phyloP scores from a whole-genome alignment of 179 eudicot genomes.

The Beta lomatogona region DNA sequence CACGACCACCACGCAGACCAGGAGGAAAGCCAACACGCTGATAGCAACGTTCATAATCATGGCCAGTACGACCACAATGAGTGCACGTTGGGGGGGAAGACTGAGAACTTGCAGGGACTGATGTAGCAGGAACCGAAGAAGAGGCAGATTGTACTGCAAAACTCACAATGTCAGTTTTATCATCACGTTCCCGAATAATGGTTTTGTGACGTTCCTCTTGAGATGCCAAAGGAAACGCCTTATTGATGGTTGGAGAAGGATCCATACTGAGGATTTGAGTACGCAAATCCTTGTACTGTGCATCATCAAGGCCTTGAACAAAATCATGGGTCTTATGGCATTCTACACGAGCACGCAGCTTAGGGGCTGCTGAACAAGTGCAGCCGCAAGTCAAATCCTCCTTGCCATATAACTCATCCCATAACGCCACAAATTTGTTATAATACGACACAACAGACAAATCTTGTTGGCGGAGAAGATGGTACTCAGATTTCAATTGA shows the following conservation, averaged over 20 bases:
- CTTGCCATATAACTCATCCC: too few species aligned
- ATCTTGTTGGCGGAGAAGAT: too few species aligned
- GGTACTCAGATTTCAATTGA: too few species aligned
- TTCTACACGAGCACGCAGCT: too few species aligned
- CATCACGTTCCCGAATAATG: neutral
- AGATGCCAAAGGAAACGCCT: neutral
- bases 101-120: too few species aligned
- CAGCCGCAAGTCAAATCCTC: too few species aligned
- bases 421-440: too few species aligned
- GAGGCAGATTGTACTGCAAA: neutral
- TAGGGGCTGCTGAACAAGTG: too few species aligned
- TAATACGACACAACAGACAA: too few species aligned
- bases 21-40: slow-evolving; percentile 1
- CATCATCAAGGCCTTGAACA: neutral
- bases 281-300: neutral
- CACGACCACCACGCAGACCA: neutral
- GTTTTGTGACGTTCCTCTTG: neutral
- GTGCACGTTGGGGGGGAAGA: too few species aligned
- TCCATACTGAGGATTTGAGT: slow-evolving; percentile 10
- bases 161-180: neutral
- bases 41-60: neutral
- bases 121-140: neutral
- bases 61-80: too few species aligned
- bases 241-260: slow-evolving; percentile 6
- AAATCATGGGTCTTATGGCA: too few species aligned